These are phyloP conservation scores for Coniosporium apollinis DNA, from an alignment of 495 filamentous ascomycete species.

Conservation along the genomic window DNA sequence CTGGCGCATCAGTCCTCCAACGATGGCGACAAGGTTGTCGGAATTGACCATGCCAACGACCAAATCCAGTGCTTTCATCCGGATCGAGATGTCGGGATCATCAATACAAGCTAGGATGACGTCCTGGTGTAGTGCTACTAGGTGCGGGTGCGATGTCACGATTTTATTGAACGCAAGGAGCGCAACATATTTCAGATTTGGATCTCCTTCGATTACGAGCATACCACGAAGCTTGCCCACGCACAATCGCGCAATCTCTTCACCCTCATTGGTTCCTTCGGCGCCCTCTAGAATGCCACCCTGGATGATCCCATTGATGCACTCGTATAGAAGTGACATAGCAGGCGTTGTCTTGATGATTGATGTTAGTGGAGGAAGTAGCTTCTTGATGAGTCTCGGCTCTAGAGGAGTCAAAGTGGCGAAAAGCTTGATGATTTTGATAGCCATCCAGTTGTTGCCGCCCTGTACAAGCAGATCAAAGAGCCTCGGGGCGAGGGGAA, in stretches of 20 bases:
- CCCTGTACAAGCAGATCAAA: conserved; percentile 87
- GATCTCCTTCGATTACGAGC: conserved; percentile 80
- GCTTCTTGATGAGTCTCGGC: conserved; percentile 75
- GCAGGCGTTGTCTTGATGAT: conserved; percentile 87
- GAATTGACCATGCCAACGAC: conserved; percentile 78
- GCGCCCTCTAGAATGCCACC: conserved; percentile 77
- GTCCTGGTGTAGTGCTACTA: conserved; percentile 82
- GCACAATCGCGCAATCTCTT: conserved; percentile 87
- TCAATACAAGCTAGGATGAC: conserved; percentile 93
- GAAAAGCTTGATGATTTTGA: conserved; percentile 97
- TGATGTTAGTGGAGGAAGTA: conserved; percentile 84
- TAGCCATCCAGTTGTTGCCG: conserved; percentile 99
- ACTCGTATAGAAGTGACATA: conserved; percentile 94
- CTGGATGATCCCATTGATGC: conserved; percentile 95
- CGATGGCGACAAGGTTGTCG: conserved; percentile 66
- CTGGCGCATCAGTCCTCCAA: conserved; percentile 73
- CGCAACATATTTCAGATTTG: conserved; percentile 94
- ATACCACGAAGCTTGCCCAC: conserved; percentile 86
- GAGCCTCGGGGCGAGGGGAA: conserved; percentile 76
- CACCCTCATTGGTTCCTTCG: conserved; percentile 57
- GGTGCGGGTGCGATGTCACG: conserved; percentile 67
- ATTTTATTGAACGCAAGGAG: conserved; percentile 89
- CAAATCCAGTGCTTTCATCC: conserved; percentile 79
- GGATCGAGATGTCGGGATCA: conserved; percentile 89
- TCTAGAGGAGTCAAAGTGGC: conserved; percentile 87